A percentile compares a stretch with the other conserved stretches of the same genome.
Evolutionary conservation across 495 filamentous ascomycete species (phyloP).

Genomic region (Talaromyces adpressus): DNA sequence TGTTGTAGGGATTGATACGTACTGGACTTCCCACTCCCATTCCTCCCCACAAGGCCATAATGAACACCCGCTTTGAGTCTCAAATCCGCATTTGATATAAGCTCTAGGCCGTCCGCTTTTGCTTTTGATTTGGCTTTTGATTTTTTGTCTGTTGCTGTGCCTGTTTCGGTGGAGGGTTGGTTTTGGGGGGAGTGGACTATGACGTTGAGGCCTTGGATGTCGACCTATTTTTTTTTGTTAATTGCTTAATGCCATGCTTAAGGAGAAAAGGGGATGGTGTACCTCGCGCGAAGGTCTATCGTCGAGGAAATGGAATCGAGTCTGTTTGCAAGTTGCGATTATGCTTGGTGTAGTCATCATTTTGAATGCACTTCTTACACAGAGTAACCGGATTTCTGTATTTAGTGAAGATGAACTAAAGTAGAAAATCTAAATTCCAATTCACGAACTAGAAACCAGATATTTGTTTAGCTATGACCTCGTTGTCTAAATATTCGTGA

Average conservation of each 20-base stretch:
- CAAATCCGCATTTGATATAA: slow-evolving; percentile 60
- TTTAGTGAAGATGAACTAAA: too few species aligned
- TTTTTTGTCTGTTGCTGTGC: slow-evolving; percentile 14
- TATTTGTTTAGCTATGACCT: background rate
- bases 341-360: slow-evolving; percentile 22
- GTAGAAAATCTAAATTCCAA: too few species aligned
- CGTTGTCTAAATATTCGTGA: background rate
- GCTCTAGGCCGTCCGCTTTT: slow-evolving; percentile 51
- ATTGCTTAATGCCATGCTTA: background rate
- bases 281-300: slow-evolving; percentile 35
- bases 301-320: slow-evolving; percentile 37
- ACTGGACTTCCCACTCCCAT: slow-evolving; percentile 80
- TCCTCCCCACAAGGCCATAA: slow-evolving; percentile 70
- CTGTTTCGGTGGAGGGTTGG: slow-evolving; percentile 17
- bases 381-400: too few species aligned
- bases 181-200: slow-evolving; percentile 40
- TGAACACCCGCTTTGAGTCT: slow-evolving; percentile 61
- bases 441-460: too few species aligned
- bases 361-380: background rate
- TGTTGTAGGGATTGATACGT: slow-evolving; percentile 15
- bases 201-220: slow-evolving; percentile 60
- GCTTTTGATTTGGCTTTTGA: slow-evolving; percentile 47
- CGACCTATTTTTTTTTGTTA: slow-evolving; percentile 41
- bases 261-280: background rate
- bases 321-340: slow-evolving; percentile 41